Evolutionary conservation across 352 stramenopile genomes (phyloP).

Genomic region (Globisporangium alternatum): DNA sequence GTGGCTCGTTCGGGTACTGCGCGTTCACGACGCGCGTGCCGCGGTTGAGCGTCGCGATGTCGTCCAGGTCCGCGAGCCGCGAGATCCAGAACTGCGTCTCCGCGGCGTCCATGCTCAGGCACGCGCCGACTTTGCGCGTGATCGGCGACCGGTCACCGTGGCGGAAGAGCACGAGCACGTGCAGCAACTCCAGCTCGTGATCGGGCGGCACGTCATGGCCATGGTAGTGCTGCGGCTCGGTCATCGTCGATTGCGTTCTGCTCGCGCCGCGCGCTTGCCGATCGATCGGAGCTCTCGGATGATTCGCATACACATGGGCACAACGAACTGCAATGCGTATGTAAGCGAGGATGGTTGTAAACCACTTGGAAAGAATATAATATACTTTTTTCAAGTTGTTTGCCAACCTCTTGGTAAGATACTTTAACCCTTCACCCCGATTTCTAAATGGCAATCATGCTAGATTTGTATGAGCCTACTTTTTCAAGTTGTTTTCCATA

Average conservation of each 20-base stretch:
- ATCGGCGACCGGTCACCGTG: slow-evolving; percentile 81
- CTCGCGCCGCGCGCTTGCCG: neutral
- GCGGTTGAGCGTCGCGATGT: slow-evolving; percentile 46
- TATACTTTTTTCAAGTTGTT: no score
- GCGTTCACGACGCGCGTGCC: slow-evolving; percentile 38
- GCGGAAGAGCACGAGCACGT: slow-evolving; percentile 74
- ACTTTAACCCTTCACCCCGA: no score
- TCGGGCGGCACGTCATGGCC: neutral
- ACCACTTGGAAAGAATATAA: no score
- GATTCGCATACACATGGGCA: slow-evolving; percentile 7
- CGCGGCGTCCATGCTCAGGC: slow-evolving; percentile 35
- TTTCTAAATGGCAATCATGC: no score
- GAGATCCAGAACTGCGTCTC: slow-evolving; percentile 69
- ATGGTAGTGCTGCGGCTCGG: neutral
- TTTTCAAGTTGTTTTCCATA: no score
- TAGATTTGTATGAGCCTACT: no score
- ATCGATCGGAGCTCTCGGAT: neutral
- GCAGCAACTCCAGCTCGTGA: slow-evolving; percentile 37
- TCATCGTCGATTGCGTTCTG: neutral
- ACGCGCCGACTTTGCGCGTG: slow-evolving; percentile 42
- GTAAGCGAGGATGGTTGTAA: no score
- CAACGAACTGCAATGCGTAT: neutral
- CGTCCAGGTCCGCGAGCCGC: slow-evolving; percentile 36
- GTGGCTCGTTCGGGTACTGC: slow-evolving; percentile 17
- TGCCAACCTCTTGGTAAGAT: no score